Evolutionary conservation across 106 monocot genomes (phyloP).

Genomic region (Vanilla planifolia): DNA sequence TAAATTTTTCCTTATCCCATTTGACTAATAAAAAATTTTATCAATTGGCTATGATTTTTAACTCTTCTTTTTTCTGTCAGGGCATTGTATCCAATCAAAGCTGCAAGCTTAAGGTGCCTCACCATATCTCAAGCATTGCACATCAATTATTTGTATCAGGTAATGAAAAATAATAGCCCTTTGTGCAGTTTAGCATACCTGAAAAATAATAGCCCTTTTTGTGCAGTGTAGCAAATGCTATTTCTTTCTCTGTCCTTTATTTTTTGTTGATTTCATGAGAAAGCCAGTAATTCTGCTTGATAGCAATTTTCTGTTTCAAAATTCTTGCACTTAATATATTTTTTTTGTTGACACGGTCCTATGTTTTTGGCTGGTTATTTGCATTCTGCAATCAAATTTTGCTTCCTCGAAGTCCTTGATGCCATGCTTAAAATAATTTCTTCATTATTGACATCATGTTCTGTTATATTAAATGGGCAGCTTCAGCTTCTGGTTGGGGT

Average conservation of each 20-base stretch:
- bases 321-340: too few relatives aligned
- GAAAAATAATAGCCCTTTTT: too few relatives aligned
- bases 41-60: neutral
- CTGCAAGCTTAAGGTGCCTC: slow-evolving; percentile 54
- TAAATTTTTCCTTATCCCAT: neutral
- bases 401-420: too few relatives aligned
- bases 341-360: too few relatives aligned
- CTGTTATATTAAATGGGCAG: slow-evolving; percentile 22
- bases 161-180: slow-evolving; percentile 4
- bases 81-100: slow-evolving; percentile 81
- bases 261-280: neutral
- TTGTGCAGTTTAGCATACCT: too few relatives aligned
- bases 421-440: neutral
- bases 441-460: neutral
- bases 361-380: too few relatives aligned
- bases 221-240: too few relatives aligned
- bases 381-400: too few relatives aligned
- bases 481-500: slow-evolving; percentile 96
- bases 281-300: neutral
- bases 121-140: slow-evolving; percentile 65
- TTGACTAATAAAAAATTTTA: neutral
- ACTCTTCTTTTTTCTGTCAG: slow-evolving; percentile 23
- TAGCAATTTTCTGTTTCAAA: neutral
- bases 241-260: neutral
- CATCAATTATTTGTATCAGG: slow-evolving; percentile 94